Percentiles rank a stretch among this genome's conserved stretches.
These are phyloP conservation scores for Mytilinidion resinicola DNA, from an alignment of 495 filamentous ascomycete genomes.

Conservation along the genomic window DNA sequence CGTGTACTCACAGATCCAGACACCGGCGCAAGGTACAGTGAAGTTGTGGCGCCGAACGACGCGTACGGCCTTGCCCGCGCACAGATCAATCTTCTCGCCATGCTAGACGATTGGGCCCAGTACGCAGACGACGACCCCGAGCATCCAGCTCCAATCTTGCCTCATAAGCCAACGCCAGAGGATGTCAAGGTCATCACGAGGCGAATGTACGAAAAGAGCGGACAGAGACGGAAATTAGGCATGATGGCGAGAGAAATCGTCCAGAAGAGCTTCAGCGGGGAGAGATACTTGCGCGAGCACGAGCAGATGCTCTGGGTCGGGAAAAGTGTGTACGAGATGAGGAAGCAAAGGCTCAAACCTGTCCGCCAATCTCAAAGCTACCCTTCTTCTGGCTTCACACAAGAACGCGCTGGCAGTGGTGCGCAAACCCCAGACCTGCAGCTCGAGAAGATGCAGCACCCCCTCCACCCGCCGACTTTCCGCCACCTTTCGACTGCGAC, in stretches of 20 bases:
- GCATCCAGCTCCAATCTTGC: slow-evolving; percentile 41
- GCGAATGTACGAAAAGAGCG: slow-evolving; percentile 58
- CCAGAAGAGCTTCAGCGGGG: slow-evolving; percentile 54
- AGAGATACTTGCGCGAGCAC: slow-evolving; percentile 60
- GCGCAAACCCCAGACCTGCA: too few species aligned
- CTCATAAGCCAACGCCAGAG: slow-evolving; percentile 43
- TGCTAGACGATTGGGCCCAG: slow-evolving; percentile 54
- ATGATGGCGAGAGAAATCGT: slow-evolving; percentile 57
- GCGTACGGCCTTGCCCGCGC: slow-evolving; percentile 52
- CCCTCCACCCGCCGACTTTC: slow-evolving; percentile 9
- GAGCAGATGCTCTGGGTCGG: slow-evolving; percentile 66
- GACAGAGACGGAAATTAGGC: slow-evolving; percentile 52
- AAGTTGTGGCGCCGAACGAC: slow-evolving; percentile 59
- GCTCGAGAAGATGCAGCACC: slow-evolving; percentile 30
- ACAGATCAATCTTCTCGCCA: slow-evolving; percentile 54
- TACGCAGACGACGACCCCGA: slow-evolving; percentile 46
- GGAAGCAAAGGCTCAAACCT: not conserved
- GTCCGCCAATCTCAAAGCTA: slow-evolving; percentile 11
- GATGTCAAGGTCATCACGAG: slow-evolving; percentile 50
- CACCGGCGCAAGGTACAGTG: slow-evolving; percentile 53
- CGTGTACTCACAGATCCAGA: slow-evolving; percentile 57
- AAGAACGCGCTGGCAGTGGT: too few species aligned
- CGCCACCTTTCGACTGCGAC: slow-evolving; percentile 14
- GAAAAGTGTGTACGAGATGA: slow-evolving; percentile 36
- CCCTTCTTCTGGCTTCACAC: too few species aligned